Evolutionary conservation across 805 yeast species (phyloP).

Genomic region (Yamadazyma endophytica): DNA sequence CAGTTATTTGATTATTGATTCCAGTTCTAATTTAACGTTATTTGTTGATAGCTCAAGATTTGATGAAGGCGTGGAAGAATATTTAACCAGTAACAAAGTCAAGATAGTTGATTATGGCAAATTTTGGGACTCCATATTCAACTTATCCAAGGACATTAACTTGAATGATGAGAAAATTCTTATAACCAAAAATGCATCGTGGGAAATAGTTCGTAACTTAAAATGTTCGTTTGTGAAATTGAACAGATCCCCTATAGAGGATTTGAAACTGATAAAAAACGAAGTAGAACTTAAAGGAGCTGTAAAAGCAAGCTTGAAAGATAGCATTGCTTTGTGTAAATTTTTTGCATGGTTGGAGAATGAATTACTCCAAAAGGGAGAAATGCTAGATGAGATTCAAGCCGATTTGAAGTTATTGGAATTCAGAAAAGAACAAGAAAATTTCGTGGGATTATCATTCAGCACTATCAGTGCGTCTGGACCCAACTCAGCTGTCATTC

Average conservation of each 20-base stretch:
- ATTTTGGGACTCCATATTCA: constrained; percentile 42
- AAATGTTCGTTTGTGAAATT: constrained; percentile 25
- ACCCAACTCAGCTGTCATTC: constrained; percentile 73
- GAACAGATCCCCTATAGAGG: constrained; percentile 39
- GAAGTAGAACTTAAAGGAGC: constrained; percentile 48
- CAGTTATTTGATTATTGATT: constrained; percentile 32
- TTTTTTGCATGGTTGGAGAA: constrained; percentile 59
- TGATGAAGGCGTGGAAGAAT: constrained; percentile 20
- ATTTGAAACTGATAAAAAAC: constrained; percentile 51
- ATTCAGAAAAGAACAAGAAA: constrained; percentile 36
- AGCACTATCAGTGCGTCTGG: constrained; percentile 75
- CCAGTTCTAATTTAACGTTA: constrained; percentile 27
- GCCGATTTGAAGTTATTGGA: constrained; percentile 49
- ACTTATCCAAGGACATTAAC: constrained; percentile 32
- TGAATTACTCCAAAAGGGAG: constrained; percentile 39
- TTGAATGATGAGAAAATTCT: constrained; percentile 25
- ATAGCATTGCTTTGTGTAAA: constrained; percentile 51
- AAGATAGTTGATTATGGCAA: constrained; percentile 38
- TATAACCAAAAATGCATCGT: constrained; percentile 29
- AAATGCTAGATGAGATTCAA: constrained; percentile 51
- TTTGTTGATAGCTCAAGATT: constrained; percentile 43
- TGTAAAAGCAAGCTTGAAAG: constrained; percentile 50
- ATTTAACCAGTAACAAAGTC: constrained; percentile 22
- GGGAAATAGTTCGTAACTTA: constrained; percentile 36
- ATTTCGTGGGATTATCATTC: constrained; percentile 63